Evolutionary conservation across 768 basidiomycete genomes (phyloP).

Genomic region (Paxillus involutus): DNA sequence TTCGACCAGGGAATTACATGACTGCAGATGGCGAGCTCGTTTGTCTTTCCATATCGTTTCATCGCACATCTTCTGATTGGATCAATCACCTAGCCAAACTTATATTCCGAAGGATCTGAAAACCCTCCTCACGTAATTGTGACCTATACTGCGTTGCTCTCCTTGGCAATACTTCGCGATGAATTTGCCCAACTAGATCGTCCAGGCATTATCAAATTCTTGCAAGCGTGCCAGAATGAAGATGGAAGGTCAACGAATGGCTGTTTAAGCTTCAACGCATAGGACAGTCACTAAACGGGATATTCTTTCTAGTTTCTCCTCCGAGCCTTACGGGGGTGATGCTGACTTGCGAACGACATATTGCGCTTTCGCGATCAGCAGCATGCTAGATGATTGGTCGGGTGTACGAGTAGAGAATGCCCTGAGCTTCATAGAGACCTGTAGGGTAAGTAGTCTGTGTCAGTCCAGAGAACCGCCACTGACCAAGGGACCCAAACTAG

Average conservation of each 20-base stretch:
- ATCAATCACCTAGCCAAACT: slow-evolving; percentile 23
- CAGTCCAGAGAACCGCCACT: background rate
- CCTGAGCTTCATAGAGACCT: slow-evolving; percentile 61
- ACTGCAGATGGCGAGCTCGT: slow-evolving; percentile 33
- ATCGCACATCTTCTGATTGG: slow-evolving; percentile 5
- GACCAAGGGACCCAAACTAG: slow-evolving; percentile 39
- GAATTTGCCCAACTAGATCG: slow-evolving; percentile 74
- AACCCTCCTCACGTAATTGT: slow-evolving; percentile 85
- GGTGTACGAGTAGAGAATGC: slow-evolving; percentile 64
- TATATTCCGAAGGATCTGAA: slow-evolving; percentile 45
- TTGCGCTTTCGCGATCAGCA: slow-evolving; percentile 82
- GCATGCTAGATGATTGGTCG: slow-evolving; percentile 79
- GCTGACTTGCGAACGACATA: slow-evolving; percentile 83
- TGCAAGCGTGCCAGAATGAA: slow-evolving; percentile 68
- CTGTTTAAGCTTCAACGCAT: slow-evolving; percentile 9
- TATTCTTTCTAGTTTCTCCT: slow-evolving; percentile 57
- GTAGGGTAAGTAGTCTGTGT: slow-evolving; percentile 54
- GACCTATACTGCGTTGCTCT: slow-evolving; percentile 88
- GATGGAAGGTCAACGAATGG: slow-evolving; percentile 72
- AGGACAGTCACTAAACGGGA: slow-evolving; percentile 2
- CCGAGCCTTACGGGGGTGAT: slow-evolving; percentile 66
- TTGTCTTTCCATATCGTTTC: background rate
- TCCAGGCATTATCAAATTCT: slow-evolving; percentile 60
- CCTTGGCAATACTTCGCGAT: slow-evolving; percentile 85
- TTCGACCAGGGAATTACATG: slow-evolving; percentile 76